Evolutionary conservation across 768 basidiomycete genomes (phyloP), one percentile per base, ranked within the genome.

Genomic region (Melanogaster broomeanus): DNA sequence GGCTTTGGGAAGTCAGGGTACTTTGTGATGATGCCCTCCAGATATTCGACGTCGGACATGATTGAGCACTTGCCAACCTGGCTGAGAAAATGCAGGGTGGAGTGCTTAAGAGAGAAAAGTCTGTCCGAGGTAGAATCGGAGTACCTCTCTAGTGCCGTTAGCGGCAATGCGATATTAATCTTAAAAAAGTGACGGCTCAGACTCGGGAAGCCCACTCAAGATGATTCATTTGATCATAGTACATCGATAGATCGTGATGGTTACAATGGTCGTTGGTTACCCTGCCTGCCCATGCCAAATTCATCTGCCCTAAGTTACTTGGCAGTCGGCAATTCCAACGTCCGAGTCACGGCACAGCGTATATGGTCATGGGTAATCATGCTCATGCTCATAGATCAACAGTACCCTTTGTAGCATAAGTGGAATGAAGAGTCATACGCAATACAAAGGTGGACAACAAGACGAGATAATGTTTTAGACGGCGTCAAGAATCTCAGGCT

Each of bases 401-500:
- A 61, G 59, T 65, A 71, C 72, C 72, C 66, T 64, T n/a, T 69
- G 71, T 52, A 65, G 64, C 69, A 71, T 70, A 70, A 57, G 58
- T 49, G 42, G 31, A 18, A 21, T 45, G 49, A 49, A 53, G n/a
- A n/a, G 64, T 68, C 65, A 67, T 70, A 61, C 45, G 61, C 64
- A 63, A 64, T 74, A 77, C 73, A 72, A 65, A 63, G 66, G 62
- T 65, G 57, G 64, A 64, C 62, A 63, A 60, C 61, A 59, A 49
- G 49, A 56, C 50, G 63, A 68, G 57, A 63, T 45, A 53, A 48
- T 62, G 63, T 67, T 76, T 86, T 85, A 98, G 55, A 98, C 96
- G 61, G 91, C 86, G 68, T 90, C 90, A 50, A 91, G 83, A 63
- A 94, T 82, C 77, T 93, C 92, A 40, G 95, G 95, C 83, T 98